Base-by-base conservation (phyloP, 805 yeast species). In the Candida montana region DNA sequence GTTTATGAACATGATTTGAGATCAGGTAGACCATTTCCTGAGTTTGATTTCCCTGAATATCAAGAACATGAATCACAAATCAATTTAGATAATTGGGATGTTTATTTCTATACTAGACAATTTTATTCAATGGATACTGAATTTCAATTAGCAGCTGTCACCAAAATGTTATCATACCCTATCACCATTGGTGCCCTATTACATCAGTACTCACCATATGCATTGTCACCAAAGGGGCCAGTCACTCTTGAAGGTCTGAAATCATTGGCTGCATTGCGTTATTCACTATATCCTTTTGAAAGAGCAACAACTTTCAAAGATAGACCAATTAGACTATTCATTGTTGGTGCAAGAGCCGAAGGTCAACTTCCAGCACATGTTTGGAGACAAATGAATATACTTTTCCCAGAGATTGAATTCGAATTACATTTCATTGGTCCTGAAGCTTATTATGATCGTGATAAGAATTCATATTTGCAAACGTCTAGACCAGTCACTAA, bases 61-160 rank as follows among this genome's bases (percentile, higher is more conserved):
- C 95, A 85, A 62, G 84, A 81, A 39, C 71, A 69, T 38, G 97
- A 90, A 58, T 80, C 81, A 47, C 65, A 74, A 46, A 78, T 89
- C 46, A 89, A 88, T 59, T 76, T 88, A 59, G 70, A 80, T 37
- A 81, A 76, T 61, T 93, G 99, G 99, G 98, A 93, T 63, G 71
- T 93, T 9, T 91, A 79, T 56, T 83, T 93, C 59, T 93, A 91
- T 63, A 91, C 98, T 0, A 75, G 99, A 61, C 83, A 83, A 53
- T 93, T 87, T 61, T 83, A 80, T 54, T 91, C 97, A 5, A 91
- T 93, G 98, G 96, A 93, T 63, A 85, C 96, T 5, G 96, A 90
- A 63, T 91, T 87, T 68, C 95, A 91, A 63, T 69, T 91, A 58
- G 98, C 98, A 1, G 95, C 95, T 4, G 90, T 89, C 27, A 88